phyloP scores from a whole-genome alignment of 1,284 basidiomycete species.

The Coniophora puteana region DNA sequence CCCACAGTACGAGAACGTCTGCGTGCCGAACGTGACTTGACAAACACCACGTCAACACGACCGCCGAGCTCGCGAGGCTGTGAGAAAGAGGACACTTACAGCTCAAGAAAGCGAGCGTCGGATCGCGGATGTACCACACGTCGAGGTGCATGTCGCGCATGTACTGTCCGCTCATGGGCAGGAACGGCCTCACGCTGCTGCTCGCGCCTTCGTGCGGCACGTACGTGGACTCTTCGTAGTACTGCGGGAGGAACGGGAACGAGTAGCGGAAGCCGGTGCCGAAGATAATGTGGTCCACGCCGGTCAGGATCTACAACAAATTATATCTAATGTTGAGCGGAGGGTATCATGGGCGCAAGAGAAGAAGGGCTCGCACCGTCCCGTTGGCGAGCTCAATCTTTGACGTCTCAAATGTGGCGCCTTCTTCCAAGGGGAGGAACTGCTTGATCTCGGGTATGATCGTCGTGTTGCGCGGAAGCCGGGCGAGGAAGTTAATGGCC shows the following conservation, averaged over 20 bases:
- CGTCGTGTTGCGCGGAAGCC: conserved; percentile 27
- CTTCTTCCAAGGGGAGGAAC: conserved; percentile 17
- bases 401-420: conserved; percentile 21
- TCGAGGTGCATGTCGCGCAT: conserved; percentile 44
- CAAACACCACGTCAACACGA: no score
- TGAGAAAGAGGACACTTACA: conserved; percentile 19
- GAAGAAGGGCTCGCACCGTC: conserved; percentile 23
- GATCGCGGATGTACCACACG: conserved; percentile 46
- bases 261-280: conserved; percentile 45
- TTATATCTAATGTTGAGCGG: background rate
- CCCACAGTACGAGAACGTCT: conserved; percentile 35
- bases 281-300: conserved; percentile 38
- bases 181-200: conserved; percentile 17
- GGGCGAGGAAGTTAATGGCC: conserved; percentile 12
- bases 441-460: conserved; percentile 29
- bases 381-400: conserved; percentile 38
- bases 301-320: conserved; percentile 26
- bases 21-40: conserved; percentile 39
- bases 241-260: conserved; percentile 44
- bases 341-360: no score
- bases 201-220: conserved; percentile 17
- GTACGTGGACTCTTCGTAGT: conserved; percentile 29
- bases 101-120: conserved; percentile 40
- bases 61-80: no score
- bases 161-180: conserved; percentile 43